These are phyloP conservation scores for Umbilicus rupestris DNA, from an alignment of 164 flowering plant genomes.

Conservation along the genomic window DNA sequence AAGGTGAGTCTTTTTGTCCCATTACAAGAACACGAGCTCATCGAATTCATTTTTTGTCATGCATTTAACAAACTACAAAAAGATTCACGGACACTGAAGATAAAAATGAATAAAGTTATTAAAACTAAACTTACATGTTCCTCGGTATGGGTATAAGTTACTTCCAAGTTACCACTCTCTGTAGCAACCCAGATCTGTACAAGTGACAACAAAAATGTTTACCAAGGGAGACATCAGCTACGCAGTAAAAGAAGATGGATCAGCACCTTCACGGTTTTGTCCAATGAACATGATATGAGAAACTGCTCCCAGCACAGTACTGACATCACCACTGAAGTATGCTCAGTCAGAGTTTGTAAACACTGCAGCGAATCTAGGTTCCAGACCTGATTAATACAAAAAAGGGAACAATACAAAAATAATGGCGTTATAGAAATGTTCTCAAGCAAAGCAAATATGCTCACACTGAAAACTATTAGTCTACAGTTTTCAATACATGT, in stretches of 20 bases:
- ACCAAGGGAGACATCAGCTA: not conserved
- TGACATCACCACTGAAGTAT: conserved; percentile 80
- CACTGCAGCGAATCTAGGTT: conserved; percentile 76
- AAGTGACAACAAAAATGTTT: conserved; percentile 10
- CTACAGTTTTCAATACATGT: not conserved
- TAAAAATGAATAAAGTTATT: not conserved
- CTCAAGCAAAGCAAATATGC: not conserved
- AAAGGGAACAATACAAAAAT: not conserved
- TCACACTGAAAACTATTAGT: not conserved
- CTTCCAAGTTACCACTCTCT: conserved; percentile 78
- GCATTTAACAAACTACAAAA: not conserved
- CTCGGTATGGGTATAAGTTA: conserved; percentile 78
- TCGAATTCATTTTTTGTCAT: too few relatives aligned
- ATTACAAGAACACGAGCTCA: too few relatives aligned
- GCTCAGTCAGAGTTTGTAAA: conserved; percentile 65
- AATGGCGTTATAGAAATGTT: not conserved
- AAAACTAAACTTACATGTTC: conserved; percentile 53
- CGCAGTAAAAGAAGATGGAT: not conserved
- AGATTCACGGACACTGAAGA: not conserved
- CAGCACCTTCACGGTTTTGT: conserved; percentile 74
- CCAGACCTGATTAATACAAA: conserved; percentile 59
- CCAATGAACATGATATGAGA: conserved; percentile 80
- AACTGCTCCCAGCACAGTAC: conserved; percentile 94
- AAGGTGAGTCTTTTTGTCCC: too few relatives aligned
- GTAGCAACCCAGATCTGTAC: conserved; percentile 82